phyloP scores from a whole-genome alignment of 106 monocot genomes.

The Acorus calamus region DNA sequence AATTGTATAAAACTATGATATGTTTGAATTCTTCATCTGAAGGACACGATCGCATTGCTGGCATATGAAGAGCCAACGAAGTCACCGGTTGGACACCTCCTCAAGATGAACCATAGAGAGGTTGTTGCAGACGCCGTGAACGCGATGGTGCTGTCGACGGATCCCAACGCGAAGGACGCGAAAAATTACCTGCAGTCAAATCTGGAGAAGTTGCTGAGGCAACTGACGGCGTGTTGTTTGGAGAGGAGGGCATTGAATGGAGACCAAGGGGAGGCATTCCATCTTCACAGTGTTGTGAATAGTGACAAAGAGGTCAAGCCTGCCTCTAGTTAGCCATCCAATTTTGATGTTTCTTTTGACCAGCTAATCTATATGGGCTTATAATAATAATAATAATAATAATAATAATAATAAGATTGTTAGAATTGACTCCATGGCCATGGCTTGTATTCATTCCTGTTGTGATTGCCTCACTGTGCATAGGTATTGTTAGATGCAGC shows the following conservation, averaged over 20 bases:
- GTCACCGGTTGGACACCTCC: slow-evolving; percentile 65
- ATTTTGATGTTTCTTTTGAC: too few species aligned
- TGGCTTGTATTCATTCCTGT: too few species aligned
- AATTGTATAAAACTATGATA: not conserved
- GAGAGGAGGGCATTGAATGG: slow-evolving; percentile 40
- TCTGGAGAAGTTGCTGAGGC: slow-evolving; percentile 79
- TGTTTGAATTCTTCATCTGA: not conserved
- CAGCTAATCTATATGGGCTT: too few species aligned
- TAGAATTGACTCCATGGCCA: too few species aligned
- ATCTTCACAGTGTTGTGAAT: slow-evolving; percentile 53
- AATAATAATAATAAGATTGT: too few species aligned
- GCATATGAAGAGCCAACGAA: slow-evolving; percentile 57
- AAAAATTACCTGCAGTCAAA: slow-evolving; percentile 25
- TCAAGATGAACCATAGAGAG: slow-evolving; percentile 50
- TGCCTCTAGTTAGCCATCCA: too few species aligned
- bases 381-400: too few species aligned
- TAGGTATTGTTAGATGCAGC: too few species aligned
- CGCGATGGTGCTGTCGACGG: slow-evolving; percentile 46
- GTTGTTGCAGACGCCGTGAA: slow-evolving; percentile 96
- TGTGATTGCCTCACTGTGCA: too few species aligned
- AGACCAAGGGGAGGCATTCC: slow-evolving; percentile 68
- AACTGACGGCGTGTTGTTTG: slow-evolving; percentile 57
- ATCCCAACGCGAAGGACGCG: slow-evolving; percentile 27
- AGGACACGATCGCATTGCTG: slow-evolving; percentile 69
- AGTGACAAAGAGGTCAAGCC: slow-evolving; percentile 7